Percentiles rank a stretch among this genome's conserved stretches.
Evolutionary conservation across 1,139 yeast genomes (phyloP).

Genomic region (Taphrina populina): DNA sequence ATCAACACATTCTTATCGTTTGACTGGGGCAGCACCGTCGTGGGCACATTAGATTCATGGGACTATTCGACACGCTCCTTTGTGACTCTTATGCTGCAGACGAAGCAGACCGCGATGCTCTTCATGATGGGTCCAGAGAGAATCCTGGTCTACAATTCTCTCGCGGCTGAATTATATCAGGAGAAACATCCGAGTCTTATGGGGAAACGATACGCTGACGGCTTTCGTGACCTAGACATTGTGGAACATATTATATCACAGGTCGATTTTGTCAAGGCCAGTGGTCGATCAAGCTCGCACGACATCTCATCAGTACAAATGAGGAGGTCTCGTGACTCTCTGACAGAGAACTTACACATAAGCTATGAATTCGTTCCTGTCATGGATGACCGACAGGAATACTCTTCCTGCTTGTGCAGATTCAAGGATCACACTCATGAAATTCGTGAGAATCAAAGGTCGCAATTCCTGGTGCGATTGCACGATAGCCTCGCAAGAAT

Average conservation of each 20-base stretch:
- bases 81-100: neutral
- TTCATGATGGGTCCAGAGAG: neutral
- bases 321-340: neutral
- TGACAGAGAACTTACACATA: neutral
- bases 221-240: neutral
- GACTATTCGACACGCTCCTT: conserved; percentile 1
- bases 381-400: neutral
- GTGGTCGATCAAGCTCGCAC: neutral
- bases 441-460: neutral
- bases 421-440: conserved; percentile 1
- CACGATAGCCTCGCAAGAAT: neutral
- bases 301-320: neutral
- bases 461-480: conserved; percentile 1
- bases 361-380: conserved; percentile 15
- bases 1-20: conserved; percentile 4
- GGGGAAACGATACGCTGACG: neutral
- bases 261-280: neutral
- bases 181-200: conserved; percentile 9
- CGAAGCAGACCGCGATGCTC: neutral
- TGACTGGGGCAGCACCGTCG: conserved; percentile 3
- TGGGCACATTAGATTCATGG: conserved; percentile 15
- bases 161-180: neutral
- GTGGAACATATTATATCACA: neutral
- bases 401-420: neutral
- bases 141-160: neutral